Base-by-base conservation (phyloP, 2,329 filamentous ascomycete genomes). In the Sporothrix luriei region DNA sequence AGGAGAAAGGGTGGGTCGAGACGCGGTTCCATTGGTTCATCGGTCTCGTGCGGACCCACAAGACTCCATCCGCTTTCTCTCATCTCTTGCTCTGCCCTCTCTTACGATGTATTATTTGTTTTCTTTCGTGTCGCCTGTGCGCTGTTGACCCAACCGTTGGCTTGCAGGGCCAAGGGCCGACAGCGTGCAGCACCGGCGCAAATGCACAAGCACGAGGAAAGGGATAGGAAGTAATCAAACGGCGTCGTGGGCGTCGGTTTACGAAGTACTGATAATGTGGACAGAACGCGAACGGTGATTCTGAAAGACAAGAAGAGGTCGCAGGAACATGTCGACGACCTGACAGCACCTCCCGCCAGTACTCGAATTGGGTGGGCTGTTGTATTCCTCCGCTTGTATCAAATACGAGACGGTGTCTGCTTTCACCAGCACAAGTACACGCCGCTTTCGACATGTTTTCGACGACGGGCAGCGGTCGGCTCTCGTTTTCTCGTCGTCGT, bases 1-100 rank as follows among this genome's bases (percentile, higher is more conserved):
- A 19, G 26, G 4, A 49, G 46, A 65, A 65, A 54, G 64, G 69
- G 69, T 59, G 66, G 71, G 65, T 40, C 40, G 7, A 13, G 19
- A 49, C 54, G 49, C 62, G 26, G 38, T 38, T 9, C 29, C 54
- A 72, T 70, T 33, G 71, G 71, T 7, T 57, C 48, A 19, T 33
- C 1, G 6, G 55, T 26, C 46, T 40, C 33, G n/a, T 14, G 11
- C 2, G 9, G 51, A 9, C 59, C 70, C 59, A 68, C 66, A 33
- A 2, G 11, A 9, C 19, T 43, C n/a, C 48, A 26, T n/a, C n/a
- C 54, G 13, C 16, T 54, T 61, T 43, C 48, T 66, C 48, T 40
- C 29, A 33, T 51, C 48, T 51, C 24, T 52, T 65, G 24, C 59
- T n/a, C 33, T 24, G 21, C 46, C 49, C 40, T 43, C 19, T 52